phyloP scores from a whole-genome alignment of 768 basidiomycete genomes.

The Dentipellis sp. region DNA sequence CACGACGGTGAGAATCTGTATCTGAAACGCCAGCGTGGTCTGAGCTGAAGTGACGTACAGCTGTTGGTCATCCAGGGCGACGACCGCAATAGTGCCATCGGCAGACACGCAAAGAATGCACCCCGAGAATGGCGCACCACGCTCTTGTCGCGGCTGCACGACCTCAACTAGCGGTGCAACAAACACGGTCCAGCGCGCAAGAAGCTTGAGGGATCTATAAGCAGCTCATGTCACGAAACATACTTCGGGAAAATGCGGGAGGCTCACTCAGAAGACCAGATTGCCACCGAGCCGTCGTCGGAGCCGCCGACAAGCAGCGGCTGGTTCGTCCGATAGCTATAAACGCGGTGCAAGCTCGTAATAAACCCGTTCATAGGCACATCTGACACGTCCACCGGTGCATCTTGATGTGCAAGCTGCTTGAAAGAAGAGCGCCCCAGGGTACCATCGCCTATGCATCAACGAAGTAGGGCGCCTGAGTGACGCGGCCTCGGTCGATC shows the following conservation, averaged over 20 bases:
- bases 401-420: conserved; percentile 9
- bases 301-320: conserved; percentile 63
- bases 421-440: conserved; percentile 20
- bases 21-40: neutral
- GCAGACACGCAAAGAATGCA: conserved; percentile 63
- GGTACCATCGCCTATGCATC: conserved; percentile 20
- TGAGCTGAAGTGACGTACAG: conserved; percentile 40
- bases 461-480: neutral
- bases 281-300: conserved; percentile 68
- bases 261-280: conserved; percentile 62
- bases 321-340: conserved; percentile 51
- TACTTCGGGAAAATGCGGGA: neutral
- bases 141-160: conserved; percentile 43
- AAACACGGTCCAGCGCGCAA: conserved; percentile 70
- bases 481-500: neutral
- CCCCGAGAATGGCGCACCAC: conserved; percentile 49
- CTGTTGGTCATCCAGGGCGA: conserved; percentile 65
- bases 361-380: conserved; percentile 38
- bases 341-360: conserved; percentile 41
- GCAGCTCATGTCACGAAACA: neutral
- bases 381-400: conserved; percentile 31
- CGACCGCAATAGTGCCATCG: conserved; percentile 80
- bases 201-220: conserved; percentile 50
- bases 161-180: conserved; percentile 52
- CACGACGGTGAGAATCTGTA: neutral